Base-by-base conservation (phyloP, 352 stramenopile species). In the Pythium coloratum region DNA sequence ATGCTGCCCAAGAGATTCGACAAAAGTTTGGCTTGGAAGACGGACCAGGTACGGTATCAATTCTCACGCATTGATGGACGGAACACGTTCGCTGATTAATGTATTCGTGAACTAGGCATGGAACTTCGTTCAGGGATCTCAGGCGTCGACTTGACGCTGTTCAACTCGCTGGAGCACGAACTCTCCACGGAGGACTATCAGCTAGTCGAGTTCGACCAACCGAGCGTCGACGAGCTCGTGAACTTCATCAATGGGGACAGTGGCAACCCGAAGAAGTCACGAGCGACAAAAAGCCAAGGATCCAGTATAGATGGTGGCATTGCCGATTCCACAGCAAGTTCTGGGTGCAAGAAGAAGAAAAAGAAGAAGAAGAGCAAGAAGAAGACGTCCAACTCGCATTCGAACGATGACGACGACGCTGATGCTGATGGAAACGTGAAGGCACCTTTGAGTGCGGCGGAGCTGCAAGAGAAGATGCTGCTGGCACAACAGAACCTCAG, bases 1-100 rank as follows among this genome's bases (percentile, higher is more conserved):
- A 88, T 33, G 85, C 87, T 9, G 82, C 85, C 0, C 79, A 92
- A 50, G 82, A 93, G 50, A 76, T 93, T 59, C 71, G 85, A 49
- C 84, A 91, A 51, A 91, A 93, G 40, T 93, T 93, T 67, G 83
- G 82, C 0, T 62, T 93, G n/a, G 77, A 91, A 50, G 82, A 91
- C 30, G 65, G 74, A 7, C 34, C 71, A n/a, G 75, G 77, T 85
- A 34, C 33, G 76, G 62, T n/a, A 24, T 24, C 20, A 24, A 24
- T 24, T 24, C 20, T 24, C 20, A 0, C 20, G 20, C 20, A 24
- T 24, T 24, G 20, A 24, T 24, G 20, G 20, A 24, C 20, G 20
- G 20, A 24, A 24, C 20, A 24, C 20, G 20, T 24, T 24, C 20
- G 20, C 20, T 24, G 20, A 24, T 24, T 24, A 24, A 24, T 24